phyloP scores from a whole-genome alignment of 352 stramenopile species.

The Phytophthora agathidicida region DNA sequence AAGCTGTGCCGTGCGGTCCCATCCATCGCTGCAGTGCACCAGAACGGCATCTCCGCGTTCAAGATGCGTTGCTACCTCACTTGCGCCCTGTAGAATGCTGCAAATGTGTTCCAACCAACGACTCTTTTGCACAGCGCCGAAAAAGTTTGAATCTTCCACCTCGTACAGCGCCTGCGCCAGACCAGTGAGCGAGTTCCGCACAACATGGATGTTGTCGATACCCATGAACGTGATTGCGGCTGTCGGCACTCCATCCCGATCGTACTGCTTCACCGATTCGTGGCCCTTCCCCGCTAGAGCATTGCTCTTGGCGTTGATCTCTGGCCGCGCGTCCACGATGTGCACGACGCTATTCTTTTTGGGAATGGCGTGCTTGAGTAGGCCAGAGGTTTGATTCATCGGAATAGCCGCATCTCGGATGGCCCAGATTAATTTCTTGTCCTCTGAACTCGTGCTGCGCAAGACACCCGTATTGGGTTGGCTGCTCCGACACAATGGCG shows the following conservation, averaged over 20 bases:
- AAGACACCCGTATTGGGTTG: conserved; percentile 96
- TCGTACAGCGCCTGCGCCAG: conserved; percentile 81
- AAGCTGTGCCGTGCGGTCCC: conserved; percentile 84
- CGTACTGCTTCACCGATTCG: conserved; percentile 89
- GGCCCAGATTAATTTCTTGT: conserved; percentile 91
- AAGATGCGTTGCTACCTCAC: conserved; percentile 75
- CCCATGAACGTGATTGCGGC: conserved; percentile 89
- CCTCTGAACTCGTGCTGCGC: conserved; percentile 90
- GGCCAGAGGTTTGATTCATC: conserved; percentile 36
- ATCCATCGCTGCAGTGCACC: conserved; percentile 88
- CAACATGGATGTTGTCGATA: conserved; percentile 90
- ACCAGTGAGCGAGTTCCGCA: conserved; percentile 72
- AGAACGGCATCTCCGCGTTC: conserved; percentile 79
- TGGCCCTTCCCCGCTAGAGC: conserved; percentile 89
- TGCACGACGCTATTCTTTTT: conserved; percentile 82
- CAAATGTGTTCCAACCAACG: conserved; percentile 87
- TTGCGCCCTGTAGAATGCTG: conserved; percentile 75
- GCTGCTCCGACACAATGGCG: conserved; percentile 92
- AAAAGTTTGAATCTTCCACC: conserved; percentile 88
- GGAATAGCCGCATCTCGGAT: conserved; percentile 83
- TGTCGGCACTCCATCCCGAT: conserved; percentile 69
- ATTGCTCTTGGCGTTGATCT: conserved; percentile 93
- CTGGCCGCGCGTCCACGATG: conserved; percentile 91
- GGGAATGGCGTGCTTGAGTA: conserved; percentile 30
- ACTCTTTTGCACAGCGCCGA: conserved; percentile 83